Conservation (phyloP, 2,329 filamentous ascomycete species). For the Beauveria pseudobassiana region DNA sequence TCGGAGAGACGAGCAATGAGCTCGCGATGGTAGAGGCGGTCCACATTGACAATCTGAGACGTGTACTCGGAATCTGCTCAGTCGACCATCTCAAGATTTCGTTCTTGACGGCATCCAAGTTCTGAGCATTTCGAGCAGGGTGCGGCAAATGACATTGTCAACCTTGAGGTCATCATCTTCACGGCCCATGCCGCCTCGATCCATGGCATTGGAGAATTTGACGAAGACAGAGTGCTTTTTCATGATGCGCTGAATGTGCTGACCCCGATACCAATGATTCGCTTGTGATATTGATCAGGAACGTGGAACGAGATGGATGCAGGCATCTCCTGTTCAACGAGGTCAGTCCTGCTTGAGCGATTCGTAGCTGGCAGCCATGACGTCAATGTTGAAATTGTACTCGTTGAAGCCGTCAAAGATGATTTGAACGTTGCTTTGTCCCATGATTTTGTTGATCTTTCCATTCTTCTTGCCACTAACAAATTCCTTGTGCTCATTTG, state of each 20-base stretch:
- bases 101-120: slow-evolving; percentile 92
- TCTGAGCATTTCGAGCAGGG: slow-evolving; percentile 92
- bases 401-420: slow-evolving; percentile 99
- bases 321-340: slow-evolving; percentile 98
- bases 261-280: slow-evolving; percentile 98
- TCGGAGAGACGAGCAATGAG: slow-evolving; percentile 81
- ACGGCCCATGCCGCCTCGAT: slow-evolving; percentile 83
- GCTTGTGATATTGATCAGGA: slow-evolving; percentile 97
- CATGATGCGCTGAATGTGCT: slow-evolving; percentile 99
- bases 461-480: slow-evolving; percentile 99
- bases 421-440: slow-evolving; percentile 97
- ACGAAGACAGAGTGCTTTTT: slow-evolving; percentile 99
- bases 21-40: slow-evolving; percentile 91
- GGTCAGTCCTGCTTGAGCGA: slow-evolving; percentile 85
- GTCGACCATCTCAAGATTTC: slow-evolving; percentile 99
- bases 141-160: slow-evolving; percentile 97
- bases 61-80: slow-evolving; percentile 97
- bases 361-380: slow-evolving; percentile 85
- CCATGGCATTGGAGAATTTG: slow-evolving; percentile 99
- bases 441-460: slow-evolving; percentile 99
- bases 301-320: slow-evolving; percentile 99
- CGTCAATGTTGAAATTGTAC: slow-evolving; percentile 99
- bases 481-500: slow-evolving; percentile 99
- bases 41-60: slow-evolving; percentile 85
- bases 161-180: slow-evolving; percentile 98